Evolutionary conservation across 305 asterid species (phyloP), one percentile per base, ranked within the genome.

Genomic region (Withania somnifera): DNA sequence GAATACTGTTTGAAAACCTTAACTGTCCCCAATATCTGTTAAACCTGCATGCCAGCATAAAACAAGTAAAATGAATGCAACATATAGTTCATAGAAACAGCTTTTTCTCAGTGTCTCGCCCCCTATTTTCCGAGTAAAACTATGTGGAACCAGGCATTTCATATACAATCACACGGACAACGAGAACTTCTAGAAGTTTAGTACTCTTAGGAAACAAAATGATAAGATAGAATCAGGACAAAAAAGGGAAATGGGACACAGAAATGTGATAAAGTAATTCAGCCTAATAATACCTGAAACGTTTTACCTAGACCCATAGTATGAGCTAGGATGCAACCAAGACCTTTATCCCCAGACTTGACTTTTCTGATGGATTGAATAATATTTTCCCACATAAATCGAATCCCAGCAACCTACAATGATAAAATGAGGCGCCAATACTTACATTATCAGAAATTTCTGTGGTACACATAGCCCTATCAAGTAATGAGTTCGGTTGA

Each of bases 221-320:
- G 63, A 75, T 5, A 56, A 69, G 57, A 47, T 77, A 82, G 26
- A 73, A 26, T 28, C 28, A 75, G 42, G 11, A 26, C 42, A 50
- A 75, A 51, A 75, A 17, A 8, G 54, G 34, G 6, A 75, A 51
- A 52, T 26, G 50, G 61, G 38, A 19, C 60, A 75, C 42, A 82
- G 84, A 86, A 15, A 75, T 47, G 28, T 17, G 34, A 75, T 50
- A 10, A 75, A 15, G 80, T 2, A 51, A 8, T 28, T 75, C 80
- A 75, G 61, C 61, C 45, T 50, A 15, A 64, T 85, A 51, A 60
- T 93, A 96, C 99, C 99, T 96, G 99, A 83, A 96, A 91, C 42
- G 98, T 96, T 91, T 96, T 96, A 83, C 99, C 99, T 81, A 96
- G 87, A 81, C 99, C 99, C 99, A 96, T 96, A 38, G 97, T 96